phyloP scores from a whole-genome alignment of 1,284 basidiomycete species.

The Pholiota adiposa region DNA sequence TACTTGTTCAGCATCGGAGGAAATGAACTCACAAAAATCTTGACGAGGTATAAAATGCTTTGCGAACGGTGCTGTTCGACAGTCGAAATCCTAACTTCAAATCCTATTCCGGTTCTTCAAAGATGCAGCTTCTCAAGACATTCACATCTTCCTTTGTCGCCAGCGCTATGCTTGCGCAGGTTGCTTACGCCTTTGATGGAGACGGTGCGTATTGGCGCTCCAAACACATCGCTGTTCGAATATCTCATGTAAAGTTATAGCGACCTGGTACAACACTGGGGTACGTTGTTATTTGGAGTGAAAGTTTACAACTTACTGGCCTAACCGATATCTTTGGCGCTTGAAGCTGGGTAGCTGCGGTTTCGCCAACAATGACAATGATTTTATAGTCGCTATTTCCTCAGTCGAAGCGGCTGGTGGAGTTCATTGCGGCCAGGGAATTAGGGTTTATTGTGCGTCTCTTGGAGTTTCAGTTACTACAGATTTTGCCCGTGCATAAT shows the following conservation, averaged over 20 bases:
- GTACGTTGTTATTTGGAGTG: neutral
- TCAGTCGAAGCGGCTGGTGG: slow-evolving; percentile 15
- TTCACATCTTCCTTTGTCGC: neutral
- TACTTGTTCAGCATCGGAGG: neutral
- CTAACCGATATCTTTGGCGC: neutral
- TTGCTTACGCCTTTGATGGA: neutral
- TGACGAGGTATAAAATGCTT: too few relatives aligned
- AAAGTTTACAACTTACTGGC: neutral
- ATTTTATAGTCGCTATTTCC: slow-evolving; percentile 24
- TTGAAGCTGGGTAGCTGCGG: slow-evolving; percentile 22
- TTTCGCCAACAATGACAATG: slow-evolving; percentile 15
- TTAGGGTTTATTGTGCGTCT: slow-evolving; percentile 21
- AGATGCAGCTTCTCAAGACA: neutral
- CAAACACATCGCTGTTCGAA: neutral
- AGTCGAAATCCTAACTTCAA: neutral
- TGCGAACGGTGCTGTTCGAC: too few relatives aligned
- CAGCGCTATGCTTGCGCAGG: neutral
- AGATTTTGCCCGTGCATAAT: too few relatives aligned
- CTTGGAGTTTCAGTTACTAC: neutral
- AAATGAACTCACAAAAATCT: too few relatives aligned
- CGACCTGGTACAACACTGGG: neutral
- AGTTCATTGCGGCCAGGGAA: slow-evolving; percentile 20
- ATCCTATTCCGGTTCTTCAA: neutral
- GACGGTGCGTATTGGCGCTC: neutral
- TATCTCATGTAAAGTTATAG: neutral